These are phyloP conservation scores for Pleurotus cornucopiae DNA, from an alignment of 768 basidiomycete genomes.

Conservation along the genomic window DNA sequence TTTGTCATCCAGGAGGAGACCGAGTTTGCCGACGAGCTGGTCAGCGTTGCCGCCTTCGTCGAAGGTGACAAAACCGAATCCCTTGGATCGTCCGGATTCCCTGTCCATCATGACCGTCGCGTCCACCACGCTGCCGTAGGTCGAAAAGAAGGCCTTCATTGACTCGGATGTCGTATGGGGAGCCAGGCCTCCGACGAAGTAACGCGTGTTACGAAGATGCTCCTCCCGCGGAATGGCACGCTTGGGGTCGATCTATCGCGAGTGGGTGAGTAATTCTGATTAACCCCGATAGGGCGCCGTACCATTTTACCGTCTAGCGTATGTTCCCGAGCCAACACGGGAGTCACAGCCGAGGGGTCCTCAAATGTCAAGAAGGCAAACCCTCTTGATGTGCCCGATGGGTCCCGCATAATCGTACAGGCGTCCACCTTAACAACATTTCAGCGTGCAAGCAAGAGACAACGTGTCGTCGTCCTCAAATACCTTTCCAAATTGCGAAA, in stretches of 20 bases:
- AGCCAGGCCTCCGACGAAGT: constrained; percentile 78
- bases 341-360: constrained; percentile 56
- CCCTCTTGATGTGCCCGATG: constrained; percentile 68
- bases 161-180: constrained; percentile 64
- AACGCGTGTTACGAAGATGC: constrained; percentile 69
- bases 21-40: constrained; percentile 62
- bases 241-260: constrained; percentile 76
- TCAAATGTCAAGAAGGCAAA: constrained; percentile 86
- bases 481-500: constrained; percentile 77
- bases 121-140: constrained; percentile 79
- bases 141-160: constrained; percentile 64
- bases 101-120: constrained; percentile 85
- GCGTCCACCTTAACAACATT: constrained; percentile 55
- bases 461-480: constrained; percentile 9
- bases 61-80: constrained; percentile 85
- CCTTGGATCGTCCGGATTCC: constrained; percentile 70
- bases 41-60: constrained; percentile 62
- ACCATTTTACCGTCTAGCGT: constrained; percentile 75
- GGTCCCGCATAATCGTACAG: constrained; percentile 84
- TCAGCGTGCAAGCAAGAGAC: constrained; percentile 11
- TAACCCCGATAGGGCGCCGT: constrained; percentile 15
- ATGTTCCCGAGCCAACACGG: constrained; percentile 66
- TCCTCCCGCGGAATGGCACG: constrained; percentile 83
- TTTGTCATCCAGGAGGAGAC: constrained; percentile 71
- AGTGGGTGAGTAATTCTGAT: neutral